phyloP scores from a whole-genome alignment of 2,329 filamentous ascomycete genomes.

The Fusarium sp. region DNA sequence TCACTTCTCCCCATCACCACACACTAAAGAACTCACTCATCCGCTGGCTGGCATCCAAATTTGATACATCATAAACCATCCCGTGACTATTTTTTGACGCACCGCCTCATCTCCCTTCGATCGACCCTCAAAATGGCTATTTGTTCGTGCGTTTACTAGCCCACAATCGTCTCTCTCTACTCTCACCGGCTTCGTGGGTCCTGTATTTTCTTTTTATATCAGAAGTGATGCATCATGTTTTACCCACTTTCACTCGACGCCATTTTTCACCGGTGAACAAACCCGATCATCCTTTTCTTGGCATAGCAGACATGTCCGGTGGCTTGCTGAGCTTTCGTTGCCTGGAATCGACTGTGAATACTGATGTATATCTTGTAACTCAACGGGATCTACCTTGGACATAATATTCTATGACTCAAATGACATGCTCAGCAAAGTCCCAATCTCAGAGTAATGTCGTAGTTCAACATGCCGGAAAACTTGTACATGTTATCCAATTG shows the following conservation, averaged over 20 bases:
- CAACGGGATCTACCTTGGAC: neutral
- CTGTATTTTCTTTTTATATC: constrained; percentile 8
- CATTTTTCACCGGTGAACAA: constrained; percentile 22
- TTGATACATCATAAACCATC: constrained; percentile 38
- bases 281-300: constrained; percentile 1
- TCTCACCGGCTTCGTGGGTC: constrained; percentile 23
- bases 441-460: neutral
- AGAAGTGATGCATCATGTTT: constrained; percentile 36
- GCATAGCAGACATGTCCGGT: constrained; percentile 9
- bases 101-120: constrained; percentile 19
- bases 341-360: neutral
- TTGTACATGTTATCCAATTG: neutral
- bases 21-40: neutral
- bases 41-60: constrained; percentile 11
- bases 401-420: neutral
- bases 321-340: neutral
- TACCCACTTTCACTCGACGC: neutral
- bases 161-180: neutral
- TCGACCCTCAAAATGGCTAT: neutral
- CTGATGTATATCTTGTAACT: neutral
- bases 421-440: neutral
- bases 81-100: constrained; percentile 29
- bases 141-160: neutral
- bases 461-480: neutral
- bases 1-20: neutral